Base-by-base conservation (phyloP, 139 green algal genomes). In the Chlorella sp. region DNA sequence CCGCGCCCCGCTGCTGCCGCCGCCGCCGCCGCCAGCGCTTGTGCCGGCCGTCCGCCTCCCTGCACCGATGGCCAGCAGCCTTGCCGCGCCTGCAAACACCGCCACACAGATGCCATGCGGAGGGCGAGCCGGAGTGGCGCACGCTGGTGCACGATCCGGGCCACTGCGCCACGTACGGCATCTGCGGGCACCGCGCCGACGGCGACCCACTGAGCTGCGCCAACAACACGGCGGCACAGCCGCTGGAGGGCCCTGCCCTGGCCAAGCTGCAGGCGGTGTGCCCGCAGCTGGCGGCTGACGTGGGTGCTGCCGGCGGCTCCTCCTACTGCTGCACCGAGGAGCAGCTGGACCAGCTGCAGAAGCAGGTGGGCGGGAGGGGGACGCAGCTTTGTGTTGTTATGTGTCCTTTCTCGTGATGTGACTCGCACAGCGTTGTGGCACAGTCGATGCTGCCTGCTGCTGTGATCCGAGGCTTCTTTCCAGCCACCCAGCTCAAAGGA, bases 291-390 rank as follows among this genome's bases (percentile, higher is more conserved):
- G 94, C 90, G 79, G 77, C 85, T 6, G 88, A 92, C 5, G 2
- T 83, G 48, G n/a, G n/a, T 32, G n/a, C 70, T 54, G 89, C 88
- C 26, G 85, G 85, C 0, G 60, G 43, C 8, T 51, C 74, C 11
- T 90, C 90, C 0, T 93, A 94, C 67, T 98, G 95, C 92, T 98
- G 95, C 89, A 95, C 90, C 0, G 77, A 92, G 74, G 84, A 93
- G 46, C 95, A 98, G 83, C 88, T 98, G 28, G 89, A 96, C 34
- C 90, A 89, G 60, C 87, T 98, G 14, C 62, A 82, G 24, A 40
- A 70, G 3, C 88, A 96, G 82, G 90, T 96, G 56, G 83, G 88
- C 40, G 44, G 19, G 68, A 20, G 56, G 14, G 3, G 80, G 48
- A 41, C 13, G 36, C 16, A n/a, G 56, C 11, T 65, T 65, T 7